Conservation (phyloP, 2,329 filamentous ascomycete genomes). For the Trichoderma breve region DNA sequence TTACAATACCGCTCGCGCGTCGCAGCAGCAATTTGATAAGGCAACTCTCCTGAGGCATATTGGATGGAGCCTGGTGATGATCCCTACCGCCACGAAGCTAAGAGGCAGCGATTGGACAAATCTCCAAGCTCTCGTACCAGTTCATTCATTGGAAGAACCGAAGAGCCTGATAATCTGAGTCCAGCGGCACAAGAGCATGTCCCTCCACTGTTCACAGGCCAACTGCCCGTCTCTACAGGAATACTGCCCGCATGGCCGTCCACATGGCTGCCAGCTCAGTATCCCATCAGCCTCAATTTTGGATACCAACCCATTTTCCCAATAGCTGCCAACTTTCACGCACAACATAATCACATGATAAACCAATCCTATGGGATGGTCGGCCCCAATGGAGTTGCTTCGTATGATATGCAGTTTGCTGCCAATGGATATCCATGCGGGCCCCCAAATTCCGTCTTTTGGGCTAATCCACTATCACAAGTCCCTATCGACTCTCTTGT, state of each 20-base stretch:
- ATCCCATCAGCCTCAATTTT: neutral
- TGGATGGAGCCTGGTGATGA: neutral
- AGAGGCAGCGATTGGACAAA: neutral
- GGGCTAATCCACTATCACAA: neutral
- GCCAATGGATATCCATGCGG: neutral
- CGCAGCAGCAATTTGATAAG: neutral
- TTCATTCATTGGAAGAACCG: neutral
- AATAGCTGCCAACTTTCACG: neutral
- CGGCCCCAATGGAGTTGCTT: neutral
- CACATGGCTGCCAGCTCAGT: neutral
- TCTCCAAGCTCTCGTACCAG: neutral
- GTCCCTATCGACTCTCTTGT: neutral
- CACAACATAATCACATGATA: neutral
- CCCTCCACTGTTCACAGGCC: neutral
- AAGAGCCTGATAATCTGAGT: neutral
- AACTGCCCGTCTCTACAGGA: neutral
- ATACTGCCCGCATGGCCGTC: neutral
- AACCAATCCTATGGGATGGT: neutral
- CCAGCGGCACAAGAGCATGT: neutral
- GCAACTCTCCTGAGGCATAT: neutral
- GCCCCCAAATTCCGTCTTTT: neutral
- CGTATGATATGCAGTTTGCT: neutral
- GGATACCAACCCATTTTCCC: neutral
- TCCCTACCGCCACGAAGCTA: neutral
- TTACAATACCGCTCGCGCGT: neutral